Percentiles rank a stretch among this genome's conserved stretches.
Evolutionary conservation across 1,284 basidiomycete genomes (phyloP).

Genomic region (Melampsora occidentalis): DNA sequence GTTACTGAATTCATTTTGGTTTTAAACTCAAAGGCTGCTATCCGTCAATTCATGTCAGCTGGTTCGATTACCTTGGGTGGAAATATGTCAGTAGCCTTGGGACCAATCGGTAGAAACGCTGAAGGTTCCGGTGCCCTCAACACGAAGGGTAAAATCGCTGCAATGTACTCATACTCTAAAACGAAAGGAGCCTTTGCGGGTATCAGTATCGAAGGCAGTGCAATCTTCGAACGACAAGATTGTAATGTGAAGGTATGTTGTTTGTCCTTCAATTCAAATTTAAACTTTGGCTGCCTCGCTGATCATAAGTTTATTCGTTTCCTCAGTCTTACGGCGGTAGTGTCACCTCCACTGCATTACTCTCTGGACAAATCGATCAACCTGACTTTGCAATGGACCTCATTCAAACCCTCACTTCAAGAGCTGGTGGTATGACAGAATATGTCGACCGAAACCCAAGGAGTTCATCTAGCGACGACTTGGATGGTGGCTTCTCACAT

Average conservation of each 20-base stretch:
- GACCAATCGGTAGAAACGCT: slow-evolving; percentile 88
- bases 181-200: slow-evolving; percentile 71
- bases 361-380: slow-evolving; percentile 70
- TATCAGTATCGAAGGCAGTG: slow-evolving; percentile 81
- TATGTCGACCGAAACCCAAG: slow-evolving; percentile 19
- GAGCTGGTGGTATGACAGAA: slow-evolving; percentile 32
- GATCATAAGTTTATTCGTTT: background rate
- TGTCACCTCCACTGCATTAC: slow-evolving; percentile 72
- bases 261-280: background rate
- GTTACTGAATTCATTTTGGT: slow-evolving; percentile 94
- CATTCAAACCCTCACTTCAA: slow-evolving; percentile 62
- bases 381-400: slow-evolving; percentile 74
- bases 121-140: slow-evolving; percentile 86
- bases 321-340: slow-evolving; percentile 66
- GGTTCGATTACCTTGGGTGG: slow-evolving; percentile 88
- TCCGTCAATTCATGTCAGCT: slow-evolving; percentile 89
- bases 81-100: slow-evolving; percentile 87
- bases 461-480: background rate
- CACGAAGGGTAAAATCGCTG: slow-evolving; percentile 80
- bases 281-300: background rate
- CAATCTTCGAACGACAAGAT: slow-evolving; percentile 90
- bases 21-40: slow-evolving; percentile 64
- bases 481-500: background rate
- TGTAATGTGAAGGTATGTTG: slow-evolving; percentile 53
- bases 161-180: slow-evolving; percentile 96